Evolutionary conservation across 306 rosid species (phyloP).

Genomic region (Cucurbita moschata): DNA sequence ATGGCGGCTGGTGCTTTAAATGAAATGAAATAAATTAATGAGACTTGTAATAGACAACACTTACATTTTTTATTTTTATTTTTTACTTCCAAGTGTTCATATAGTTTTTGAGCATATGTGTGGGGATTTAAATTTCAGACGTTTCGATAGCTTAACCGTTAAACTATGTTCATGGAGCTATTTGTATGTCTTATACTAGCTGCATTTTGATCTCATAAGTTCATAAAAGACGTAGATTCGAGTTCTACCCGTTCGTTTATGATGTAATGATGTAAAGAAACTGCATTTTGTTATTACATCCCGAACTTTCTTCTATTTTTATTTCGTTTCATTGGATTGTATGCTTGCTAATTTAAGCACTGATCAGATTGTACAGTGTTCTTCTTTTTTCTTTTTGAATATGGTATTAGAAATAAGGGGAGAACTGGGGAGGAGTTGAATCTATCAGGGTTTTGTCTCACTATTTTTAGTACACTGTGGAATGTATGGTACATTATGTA

Average conservation of each 20-base stretch:
- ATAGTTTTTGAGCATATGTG: neutral
- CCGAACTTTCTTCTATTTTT: neutral
- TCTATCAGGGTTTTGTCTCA: neutral
- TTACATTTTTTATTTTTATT: no score
- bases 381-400: neutral
- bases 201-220: neutral
- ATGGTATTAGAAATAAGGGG: neutral
- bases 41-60: neutral
- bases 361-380: neutral
- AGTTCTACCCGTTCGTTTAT: neutral
- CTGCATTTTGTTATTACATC: neutral
- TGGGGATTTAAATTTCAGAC: neutral
- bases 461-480: neutral
- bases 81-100: neutral
- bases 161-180: neutral
- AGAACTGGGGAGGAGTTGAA: neutral
- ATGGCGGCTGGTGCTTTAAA: neutral
- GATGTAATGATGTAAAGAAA: neutral
- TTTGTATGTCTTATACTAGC: neutral
- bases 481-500: neutral
- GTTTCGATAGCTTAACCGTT: neutral
- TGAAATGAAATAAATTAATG: neutral
- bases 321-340: neutral
- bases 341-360: neutral
- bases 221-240: neutral